phyloP scores from a whole-genome alignment of 768 basidiomycete genomes.

The Kwoniella newhampshirensis region DNA sequence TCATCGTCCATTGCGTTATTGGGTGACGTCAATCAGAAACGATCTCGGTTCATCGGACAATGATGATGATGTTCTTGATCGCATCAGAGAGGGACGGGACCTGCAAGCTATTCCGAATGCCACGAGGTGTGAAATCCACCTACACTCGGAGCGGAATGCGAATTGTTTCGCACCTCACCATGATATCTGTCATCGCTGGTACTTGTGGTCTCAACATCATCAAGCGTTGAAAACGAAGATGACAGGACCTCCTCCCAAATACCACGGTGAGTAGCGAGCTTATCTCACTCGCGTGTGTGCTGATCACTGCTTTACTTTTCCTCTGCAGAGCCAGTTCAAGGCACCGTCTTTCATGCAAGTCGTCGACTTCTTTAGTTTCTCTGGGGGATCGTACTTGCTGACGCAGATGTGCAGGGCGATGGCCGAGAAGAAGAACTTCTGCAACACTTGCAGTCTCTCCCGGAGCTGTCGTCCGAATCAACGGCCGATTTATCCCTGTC shows the following conservation, averaged over 20 bases:
- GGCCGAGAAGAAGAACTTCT: slow-evolving; percentile 48
- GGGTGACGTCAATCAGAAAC: too few relatives aligned
- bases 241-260: slow-evolving; percentile 33
- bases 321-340: slow-evolving; percentile 45
- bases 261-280: slow-evolving; percentile 35
- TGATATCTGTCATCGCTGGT: too few relatives aligned
- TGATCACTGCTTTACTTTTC: background rate
- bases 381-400: background rate
- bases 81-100: too few relatives aligned
- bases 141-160: too few relatives aligned
- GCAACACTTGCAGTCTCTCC: slow-evolving; percentile 37
- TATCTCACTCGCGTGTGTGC: background rate
- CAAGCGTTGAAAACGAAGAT: slow-evolving; percentile 1
- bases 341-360: slow-evolving; percentile 48
- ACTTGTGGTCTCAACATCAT: background rate
- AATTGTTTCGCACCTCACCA: too few relatives aligned
- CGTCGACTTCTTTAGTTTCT: too few relatives aligned
- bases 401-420: slow-evolving; percentile 31
- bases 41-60: too few relatives aligned
- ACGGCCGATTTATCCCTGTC: slow-evolving; percentile 23
- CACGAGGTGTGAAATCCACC: too few relatives aligned
- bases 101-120: too few relatives aligned
- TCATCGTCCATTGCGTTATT: too few relatives aligned
- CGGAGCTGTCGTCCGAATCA: slow-evolving; percentile 22
- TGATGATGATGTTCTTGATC: too few relatives aligned